A percentile compares a stretch with the other conserved stretches of the same genome.
These are phyloP conservation scores for Gossypium longicalyx DNA, from an alignment of 345 rosid species.

Conservation along the genomic window DNA sequence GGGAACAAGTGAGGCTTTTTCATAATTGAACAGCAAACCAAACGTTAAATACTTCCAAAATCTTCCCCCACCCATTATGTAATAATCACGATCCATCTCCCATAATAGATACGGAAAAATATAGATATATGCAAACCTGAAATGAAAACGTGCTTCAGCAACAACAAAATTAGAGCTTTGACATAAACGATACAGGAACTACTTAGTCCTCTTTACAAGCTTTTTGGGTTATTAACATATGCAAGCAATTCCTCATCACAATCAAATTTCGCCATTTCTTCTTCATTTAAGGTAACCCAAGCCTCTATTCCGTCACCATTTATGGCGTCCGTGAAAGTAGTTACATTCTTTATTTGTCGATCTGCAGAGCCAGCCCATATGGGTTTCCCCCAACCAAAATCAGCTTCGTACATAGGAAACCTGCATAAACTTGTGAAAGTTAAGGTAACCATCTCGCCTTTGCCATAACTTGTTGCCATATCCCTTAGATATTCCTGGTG, in stretches of 20 bases:
- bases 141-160: neutral
- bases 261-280: constrained; percentile 1
- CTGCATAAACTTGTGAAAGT: neutral
- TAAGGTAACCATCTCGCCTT: neutral
- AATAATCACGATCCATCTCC: neutral
- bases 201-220: neutral
- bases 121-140: neutral
- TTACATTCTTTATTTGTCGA: neutral
- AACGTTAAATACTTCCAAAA: too few species aligned
- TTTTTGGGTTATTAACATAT: neutral
- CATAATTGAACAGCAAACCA: too few species aligned
- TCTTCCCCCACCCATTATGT: too few species aligned
- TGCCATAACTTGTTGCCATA: neutral
- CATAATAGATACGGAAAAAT: neutral
- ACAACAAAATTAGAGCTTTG: neutral
- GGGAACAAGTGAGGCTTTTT: too few species aligned
- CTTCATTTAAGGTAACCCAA: constrained; percentile 3
- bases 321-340: neutral
- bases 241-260: neutral
- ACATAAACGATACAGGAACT: neutral
- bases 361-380: neutral
- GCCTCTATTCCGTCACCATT: neutral
- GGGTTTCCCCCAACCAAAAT: constrained; percentile 14
- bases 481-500: neutral
- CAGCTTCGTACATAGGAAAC: constrained; percentile 2